Evolutionary conservation across 495 filamentous ascomycete genomes (phyloP), one percentile per base, ranked within the genome.

Genomic region (Diplogelasinospora grovesii): DNA sequence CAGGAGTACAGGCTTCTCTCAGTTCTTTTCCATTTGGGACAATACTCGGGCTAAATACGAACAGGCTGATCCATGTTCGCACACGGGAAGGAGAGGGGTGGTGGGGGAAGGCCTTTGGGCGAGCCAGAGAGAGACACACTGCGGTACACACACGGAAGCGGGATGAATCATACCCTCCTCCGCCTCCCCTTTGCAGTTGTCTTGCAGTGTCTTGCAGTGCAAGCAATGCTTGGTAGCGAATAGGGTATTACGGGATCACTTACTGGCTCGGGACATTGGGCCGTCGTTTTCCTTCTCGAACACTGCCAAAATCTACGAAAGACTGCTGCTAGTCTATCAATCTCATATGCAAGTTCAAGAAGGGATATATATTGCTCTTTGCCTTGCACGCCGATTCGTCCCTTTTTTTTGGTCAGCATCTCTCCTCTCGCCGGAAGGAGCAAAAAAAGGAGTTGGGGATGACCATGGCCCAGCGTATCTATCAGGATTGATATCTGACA

Each of bases 181-280:
- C 27, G 28, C 37, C 33, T 20, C 35, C 27, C 41, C 44, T 23
- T 48, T 34, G 27, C 24, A 37, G 27, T 44, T n/a, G n/a, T n/a
- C n/a, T n/a, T n/a, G n/a, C n/a, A n/a, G n/a, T n/a, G n/a, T n/a
- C n/a, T n/a, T n/a, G n/a, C n/a, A n/a, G n/a, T n/a, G n/a, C n/a
- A n/a, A n/a, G 37, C 41, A 35, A 45, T 33, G 26, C 27, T 43
- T 36, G 52, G 52, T 55, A 55, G 48, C 52, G 41, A 52, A 49
- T 51, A 48, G 52, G 52, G 45, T 49, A 41, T 51, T 52, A 52
- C 35, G 45, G 29, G n/a, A 19, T 26, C 35, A 36, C 46, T n/a
- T 49, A 26, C 19, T 39, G 33, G n/a, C 32, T 41, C 48, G 48
- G 48, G 34, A 44, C 48, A 43, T 31, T 44, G 48, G 31, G 51